These are phyloP conservation scores for Penicillium alfredii DNA, from an alignment of 495 filamentous ascomycete genomes.

Conservation along the genomic window DNA sequence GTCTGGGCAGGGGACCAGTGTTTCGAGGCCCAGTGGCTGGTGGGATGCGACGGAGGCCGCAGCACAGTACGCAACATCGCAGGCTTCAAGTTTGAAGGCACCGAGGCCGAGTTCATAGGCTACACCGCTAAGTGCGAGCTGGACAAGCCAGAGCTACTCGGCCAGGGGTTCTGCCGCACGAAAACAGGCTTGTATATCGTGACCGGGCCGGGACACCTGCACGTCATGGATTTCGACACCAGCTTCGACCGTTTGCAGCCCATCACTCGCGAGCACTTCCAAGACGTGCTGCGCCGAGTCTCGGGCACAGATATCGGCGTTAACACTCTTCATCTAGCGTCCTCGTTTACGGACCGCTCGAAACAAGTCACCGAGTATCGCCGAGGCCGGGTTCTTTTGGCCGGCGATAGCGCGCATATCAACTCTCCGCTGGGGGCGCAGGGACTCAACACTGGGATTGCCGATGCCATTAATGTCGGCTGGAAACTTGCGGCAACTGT, in stretches of 20 bases:
- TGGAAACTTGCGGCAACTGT: constrained; percentile 45
- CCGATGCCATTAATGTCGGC: constrained; percentile 43
- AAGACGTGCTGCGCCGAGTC: constrained; percentile 20
- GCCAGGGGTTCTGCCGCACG: constrained; percentile 16
- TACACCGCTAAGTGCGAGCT: constrained; percentile 12
- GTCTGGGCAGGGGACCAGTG: not conserved
- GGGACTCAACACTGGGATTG: constrained; percentile 45
- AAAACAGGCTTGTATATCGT: constrained; percentile 14
- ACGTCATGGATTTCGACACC: constrained; percentile 27
- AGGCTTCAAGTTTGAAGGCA: constrained; percentile 18
- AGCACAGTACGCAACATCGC: constrained; percentile 15
- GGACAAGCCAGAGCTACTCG: constrained; percentile 15
- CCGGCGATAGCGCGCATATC: constrained; percentile 46
- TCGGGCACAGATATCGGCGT: constrained; percentile 18
- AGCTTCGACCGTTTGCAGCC: constrained; percentile 18
- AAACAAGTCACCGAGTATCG: constrained; percentile 20
- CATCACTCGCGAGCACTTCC: constrained; percentile 23
- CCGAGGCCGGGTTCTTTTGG: constrained; percentile 35
- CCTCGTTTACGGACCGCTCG: constrained; percentile 27
- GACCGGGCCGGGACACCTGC: constrained; percentile 1
- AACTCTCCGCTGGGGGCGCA: constrained; percentile 43
- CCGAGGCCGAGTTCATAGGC: constrained; percentile 18
- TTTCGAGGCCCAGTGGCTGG: constrained; percentile 12
- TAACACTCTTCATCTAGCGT: constrained; percentile 16
- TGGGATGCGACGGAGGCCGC: constrained; percentile 21